phyloP scores from a whole-genome alignment of 73 alveolate species.

The Urostyla sp. region DNA sequence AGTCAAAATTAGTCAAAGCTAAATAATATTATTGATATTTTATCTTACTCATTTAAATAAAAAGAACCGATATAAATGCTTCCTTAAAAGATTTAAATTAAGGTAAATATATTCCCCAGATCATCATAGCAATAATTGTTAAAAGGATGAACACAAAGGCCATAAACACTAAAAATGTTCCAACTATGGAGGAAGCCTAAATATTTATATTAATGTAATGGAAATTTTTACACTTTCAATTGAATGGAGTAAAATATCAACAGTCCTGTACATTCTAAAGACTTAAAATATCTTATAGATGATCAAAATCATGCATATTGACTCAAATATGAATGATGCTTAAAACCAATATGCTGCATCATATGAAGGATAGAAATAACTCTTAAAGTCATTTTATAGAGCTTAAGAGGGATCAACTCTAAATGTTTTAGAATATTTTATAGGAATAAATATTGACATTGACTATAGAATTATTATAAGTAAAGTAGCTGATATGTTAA shows the following conservation, averaged over 20 bases:
- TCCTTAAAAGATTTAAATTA: conserved; percentile 8
- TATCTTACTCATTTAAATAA: conserved; percentile 26
- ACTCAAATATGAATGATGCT: conserved; percentile 12
- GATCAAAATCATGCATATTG: conserved; percentile 5
- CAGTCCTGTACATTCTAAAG: conserved; percentile 6
- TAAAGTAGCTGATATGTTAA: not conserved
- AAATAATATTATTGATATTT: not conserved
- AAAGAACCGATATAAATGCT: conserved; percentile 23
- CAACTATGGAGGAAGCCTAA: conserved; percentile 28
- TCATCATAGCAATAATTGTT: conserved; percentile 36
- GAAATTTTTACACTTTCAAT: not conserved
- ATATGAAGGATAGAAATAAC: not conserved
- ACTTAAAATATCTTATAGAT: conserved; percentile 25
- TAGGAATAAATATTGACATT: conserved; percentile 13
- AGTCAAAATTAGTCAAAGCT: conserved; percentile 30
- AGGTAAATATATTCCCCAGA: conserved; percentile 14
- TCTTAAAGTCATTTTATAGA: not conserved
- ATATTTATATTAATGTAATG: not conserved
- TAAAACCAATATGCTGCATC: conserved; percentile 36
- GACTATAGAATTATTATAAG: not conserved
- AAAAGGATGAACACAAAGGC: not conserved
- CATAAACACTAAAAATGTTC: not conserved
- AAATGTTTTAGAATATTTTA: not conserved
- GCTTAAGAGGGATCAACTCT: not conserved
- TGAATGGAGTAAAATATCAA: conserved; percentile 2